Evolutionary conservation across 192 early-diverging fungal genomes (phyloP).

Genomic region (Lunasporangiospora selenospora): DNA sequence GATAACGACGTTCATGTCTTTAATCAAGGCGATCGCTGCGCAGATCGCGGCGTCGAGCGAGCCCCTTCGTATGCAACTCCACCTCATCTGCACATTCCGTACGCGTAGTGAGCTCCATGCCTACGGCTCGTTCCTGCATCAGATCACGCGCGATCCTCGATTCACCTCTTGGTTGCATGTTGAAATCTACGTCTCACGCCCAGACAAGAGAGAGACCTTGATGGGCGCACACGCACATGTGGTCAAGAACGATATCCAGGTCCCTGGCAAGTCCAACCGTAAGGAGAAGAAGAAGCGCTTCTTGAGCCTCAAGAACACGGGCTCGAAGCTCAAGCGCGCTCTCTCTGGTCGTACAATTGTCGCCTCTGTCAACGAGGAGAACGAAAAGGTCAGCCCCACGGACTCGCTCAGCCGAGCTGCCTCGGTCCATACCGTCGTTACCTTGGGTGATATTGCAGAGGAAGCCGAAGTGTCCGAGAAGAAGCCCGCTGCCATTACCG

Average conservation of each 20-base stretch:
- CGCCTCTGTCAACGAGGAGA: slow-evolving; percentile 12
- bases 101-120: slow-evolving; percentile 43
- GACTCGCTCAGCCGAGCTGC: slow-evolving; percentile 14
- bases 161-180: slow-evolving; percentile 42
- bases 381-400: slow-evolving; percentile 6
- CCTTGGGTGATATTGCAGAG: slow-evolving; percentile 26
- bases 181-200: slow-evolving; percentile 42
- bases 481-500: neutral
- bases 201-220: slow-evolving; percentile 35
- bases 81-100: slow-evolving; percentile 45
- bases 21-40: slow-evolving; percentile 47
- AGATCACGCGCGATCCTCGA: slow-evolving; percentile 36
- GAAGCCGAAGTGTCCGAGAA: neutral
- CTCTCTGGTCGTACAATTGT: slow-evolving; percentile 42
- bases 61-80: slow-evolving; percentile 35
- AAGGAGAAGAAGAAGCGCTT: slow-evolving; percentile 40
- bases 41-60: slow-evolving; percentile 31
- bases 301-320: slow-evolving; percentile 19
- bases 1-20: slow-evolving; percentile 37
- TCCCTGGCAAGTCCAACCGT: slow-evolving; percentile 12
- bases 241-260: slow-evolving; percentile 41
- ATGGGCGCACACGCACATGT: slow-evolving; percentile 43
- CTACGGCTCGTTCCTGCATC: slow-evolving; percentile 45
- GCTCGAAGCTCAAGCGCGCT: slow-evolving; percentile 35
- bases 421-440: slow-evolving; percentile 39